Evolutionary conservation across 352 stramenopile genomes (phyloP), one percentile per base, ranked within the genome.

Genomic region (Globisporangium heterothallicum): DNA sequence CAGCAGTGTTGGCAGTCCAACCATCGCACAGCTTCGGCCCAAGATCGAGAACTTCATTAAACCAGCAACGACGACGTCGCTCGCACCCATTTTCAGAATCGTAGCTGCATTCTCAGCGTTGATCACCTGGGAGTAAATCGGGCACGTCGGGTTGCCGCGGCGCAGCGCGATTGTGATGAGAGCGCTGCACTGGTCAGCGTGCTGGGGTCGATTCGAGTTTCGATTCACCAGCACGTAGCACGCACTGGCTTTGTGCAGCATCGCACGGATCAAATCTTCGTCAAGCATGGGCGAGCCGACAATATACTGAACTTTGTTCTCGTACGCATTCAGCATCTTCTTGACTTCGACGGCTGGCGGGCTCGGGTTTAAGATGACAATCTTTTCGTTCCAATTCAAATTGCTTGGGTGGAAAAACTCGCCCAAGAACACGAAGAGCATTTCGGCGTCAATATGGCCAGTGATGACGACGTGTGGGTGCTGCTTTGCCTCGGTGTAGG

Each of bases 371-470:
- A 95, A 16, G 16, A 95, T 88, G 13, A 95, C 78, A 5, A 89
- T 69, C 12, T 84, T 73, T 38, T 89, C 81, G 50, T 89, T 90
- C 74, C 80, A 90, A 42, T 91, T 88, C 21, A 91, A 53, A 41
- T 95, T 92, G 49, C 77, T 84, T 0, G 81, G 56, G 49, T 95
- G 84, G 50, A 95, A 95, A 53, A 94, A 92, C 55, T 95, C 78
- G 0, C 54, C 50, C n/a, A 92, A 77, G 52, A 95, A 95, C 9
- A 82, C 52, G 1, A 70, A 61, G 8, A 92, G 67, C 42, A 72
- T 72, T 29, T 84, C 69, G 0, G 65, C 70, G 26, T 89, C 74
- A 18, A 95, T 72, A 40, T 94, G 70, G 3, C 84, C 81, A 0
- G 77, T 86, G 21, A 88, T 51, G 44, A 95, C 68, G 6, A 95